A percentile compares a stretch with the other conserved stretches of the same genome.
These are phyloP conservation scores for Candida manassasensis DNA, from an alignment of 805 yeast species.

Conservation along the genomic window DNA sequence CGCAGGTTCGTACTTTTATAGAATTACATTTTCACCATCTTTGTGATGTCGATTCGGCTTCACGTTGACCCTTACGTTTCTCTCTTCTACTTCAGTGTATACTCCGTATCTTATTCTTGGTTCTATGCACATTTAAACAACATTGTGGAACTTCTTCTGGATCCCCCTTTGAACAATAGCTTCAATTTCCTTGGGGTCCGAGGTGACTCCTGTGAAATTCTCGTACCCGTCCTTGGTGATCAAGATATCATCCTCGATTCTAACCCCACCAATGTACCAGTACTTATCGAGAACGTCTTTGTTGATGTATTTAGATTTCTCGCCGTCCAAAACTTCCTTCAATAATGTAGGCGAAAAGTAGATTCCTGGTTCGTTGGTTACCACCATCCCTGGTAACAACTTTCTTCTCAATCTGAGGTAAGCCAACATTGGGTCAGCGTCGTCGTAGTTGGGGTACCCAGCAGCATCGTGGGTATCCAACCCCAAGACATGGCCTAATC, in stretches of 20 bases:
- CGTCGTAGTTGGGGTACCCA: slow-evolving; percentile 81
- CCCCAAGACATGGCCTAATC: slow-evolving; percentile 89
- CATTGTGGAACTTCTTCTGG: slow-evolving; percentile 60
- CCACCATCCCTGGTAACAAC: slow-evolving; percentile 71
- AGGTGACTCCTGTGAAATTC: slow-evolving; percentile 76
- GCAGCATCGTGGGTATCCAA: slow-evolving; percentile 97
- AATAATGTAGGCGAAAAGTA: slow-evolving; percentile 84
- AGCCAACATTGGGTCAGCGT: slow-evolving; percentile 68
- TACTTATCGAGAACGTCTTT: slow-evolving; percentile 65
- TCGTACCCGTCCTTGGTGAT: slow-evolving; percentile 76
- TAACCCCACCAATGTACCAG: slow-evolving; percentile 91
- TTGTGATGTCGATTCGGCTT: too few relatives aligned
- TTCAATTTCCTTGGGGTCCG: slow-evolving; percentile 79
- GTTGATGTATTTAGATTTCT: slow-evolving; percentile 55
- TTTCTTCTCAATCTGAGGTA: slow-evolving; percentile 78
- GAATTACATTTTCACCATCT: too few relatives aligned
- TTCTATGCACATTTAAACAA: slow-evolving; percentile 24
- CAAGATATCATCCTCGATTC: slow-evolving; percentile 90
- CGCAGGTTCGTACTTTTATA: too few relatives aligned
- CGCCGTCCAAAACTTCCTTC: slow-evolving; percentile 50
- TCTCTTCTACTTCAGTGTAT: too few relatives aligned
- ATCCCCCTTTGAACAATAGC: slow-evolving; percentile 70
- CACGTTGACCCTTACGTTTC: too few relatives aligned
- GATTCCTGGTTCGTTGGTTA: slow-evolving; percentile 93
- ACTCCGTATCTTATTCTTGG: too few relatives aligned